phyloP scores from a whole-genome alignment of 495 filamentous ascomycete species.

The Clohesyomyces aquaticus region DNA sequence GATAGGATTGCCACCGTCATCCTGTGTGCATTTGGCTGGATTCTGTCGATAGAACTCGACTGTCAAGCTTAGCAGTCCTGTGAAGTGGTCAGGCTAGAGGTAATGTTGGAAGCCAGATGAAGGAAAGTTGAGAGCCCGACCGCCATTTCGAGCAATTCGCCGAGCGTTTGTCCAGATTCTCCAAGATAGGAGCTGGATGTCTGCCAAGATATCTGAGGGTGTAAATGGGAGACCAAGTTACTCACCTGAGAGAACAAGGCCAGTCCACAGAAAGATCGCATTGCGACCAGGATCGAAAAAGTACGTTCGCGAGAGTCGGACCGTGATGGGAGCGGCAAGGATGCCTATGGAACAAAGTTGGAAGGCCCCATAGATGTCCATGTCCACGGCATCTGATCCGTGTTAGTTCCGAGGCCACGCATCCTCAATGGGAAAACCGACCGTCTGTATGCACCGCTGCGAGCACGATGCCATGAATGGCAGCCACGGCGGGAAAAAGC shows the following conservation, averaged over 20 bases:
- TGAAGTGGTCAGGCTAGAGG: neutral
- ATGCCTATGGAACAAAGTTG: constrained; percentile 66
- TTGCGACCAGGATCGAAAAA: constrained; percentile 64
- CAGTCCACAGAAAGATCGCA: constrained; percentile 64
- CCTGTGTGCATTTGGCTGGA: constrained; percentile 47
- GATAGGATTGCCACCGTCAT: constrained; percentile 49
- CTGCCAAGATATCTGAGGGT: no score
- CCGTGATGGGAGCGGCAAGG: constrained; percentile 60
- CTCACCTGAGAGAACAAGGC: constrained; percentile 59
- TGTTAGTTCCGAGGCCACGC: constrained; percentile 22
- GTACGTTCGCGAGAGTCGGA: constrained; percentile 60
- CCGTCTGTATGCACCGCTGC: constrained; percentile 57
- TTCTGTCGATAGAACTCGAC: constrained; percentile 61
- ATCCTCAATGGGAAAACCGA: constrained; percentile 42
- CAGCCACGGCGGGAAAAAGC: constrained; percentile 63
- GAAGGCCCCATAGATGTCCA: constrained; percentile 68
- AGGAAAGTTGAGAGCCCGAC: no score
- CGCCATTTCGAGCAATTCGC: no score
- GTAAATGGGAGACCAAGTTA: no score
- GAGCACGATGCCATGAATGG: constrained; percentile 62
- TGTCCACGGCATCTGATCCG: constrained; percentile 58
- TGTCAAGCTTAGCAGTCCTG: constrained; percentile 59
- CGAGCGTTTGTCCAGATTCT: no score
- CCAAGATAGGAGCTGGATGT: no score
- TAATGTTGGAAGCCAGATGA: neutral